Conservation (phyloP, 2,329 filamentous ascomycete genomes). For the Aspergillus udagawae region DNA sequence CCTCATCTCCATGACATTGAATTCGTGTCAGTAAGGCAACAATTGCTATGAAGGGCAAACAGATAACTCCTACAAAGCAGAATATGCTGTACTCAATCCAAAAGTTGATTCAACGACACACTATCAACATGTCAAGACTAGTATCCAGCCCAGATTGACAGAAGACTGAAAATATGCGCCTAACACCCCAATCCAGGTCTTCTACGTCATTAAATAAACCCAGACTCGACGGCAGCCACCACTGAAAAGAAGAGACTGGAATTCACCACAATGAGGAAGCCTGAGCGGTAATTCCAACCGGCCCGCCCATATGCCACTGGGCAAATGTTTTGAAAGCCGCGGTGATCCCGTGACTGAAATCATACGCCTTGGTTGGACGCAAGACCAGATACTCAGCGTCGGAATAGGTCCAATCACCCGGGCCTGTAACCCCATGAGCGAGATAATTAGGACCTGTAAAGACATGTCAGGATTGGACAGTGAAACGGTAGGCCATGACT, state of each 20-base stretch:
- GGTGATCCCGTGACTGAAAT: constrained; percentile 7
- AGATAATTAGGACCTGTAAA: constrained; percentile 13
- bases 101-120: no score
- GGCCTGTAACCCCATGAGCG: constrained; percentile 11
- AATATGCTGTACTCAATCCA: no score
- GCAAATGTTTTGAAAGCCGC: constrained; percentile 8
- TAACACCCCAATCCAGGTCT: no score
- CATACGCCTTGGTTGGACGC: constrained; percentile 12
- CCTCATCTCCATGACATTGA: no score
- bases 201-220: no score
- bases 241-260: not conserved
- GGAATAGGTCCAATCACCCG: constrained; percentile 16
- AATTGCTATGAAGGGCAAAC: no score
- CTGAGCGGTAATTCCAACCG: constrained; percentile 1
- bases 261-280: not conserved
- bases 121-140: no score
- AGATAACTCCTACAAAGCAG: no score
- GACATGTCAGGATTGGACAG: constrained; percentile 1
- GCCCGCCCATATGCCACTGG: constrained; percentile 9
- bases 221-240: no score
- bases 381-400: constrained; percentile 6
- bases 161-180: no score
- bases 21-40: no score
- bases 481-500: not conserved
- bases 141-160: no score